These are phyloP conservation scores for Claviceps pusilla DNA, from an alignment of 2,329 filamentous ascomycete species.

Conservation along the genomic window DNA sequence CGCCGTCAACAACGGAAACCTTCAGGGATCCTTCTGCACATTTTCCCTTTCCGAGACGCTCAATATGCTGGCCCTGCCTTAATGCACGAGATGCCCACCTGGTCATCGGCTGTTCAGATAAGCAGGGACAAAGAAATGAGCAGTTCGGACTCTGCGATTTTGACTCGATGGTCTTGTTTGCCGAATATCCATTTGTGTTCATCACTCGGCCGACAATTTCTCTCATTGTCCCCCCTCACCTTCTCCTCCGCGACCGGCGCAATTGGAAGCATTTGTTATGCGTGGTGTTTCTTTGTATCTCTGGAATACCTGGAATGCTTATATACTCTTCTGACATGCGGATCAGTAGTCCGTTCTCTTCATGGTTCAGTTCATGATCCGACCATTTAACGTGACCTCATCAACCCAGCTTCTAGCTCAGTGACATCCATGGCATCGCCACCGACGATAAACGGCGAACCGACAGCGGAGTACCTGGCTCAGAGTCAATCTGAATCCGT, in stretches of 20 bases:
- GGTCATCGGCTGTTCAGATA: neutral
- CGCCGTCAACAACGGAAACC: neutral
- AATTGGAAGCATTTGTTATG: neutral
- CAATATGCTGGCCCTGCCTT: neutral
- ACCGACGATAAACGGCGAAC: neutral
- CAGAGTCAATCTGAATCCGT: conserved; percentile 2
- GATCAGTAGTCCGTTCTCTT: neutral
- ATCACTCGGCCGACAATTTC: neutral
- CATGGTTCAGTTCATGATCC: neutral
- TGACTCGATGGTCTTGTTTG: neutral
- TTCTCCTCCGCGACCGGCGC: neutral
- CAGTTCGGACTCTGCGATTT: neutral
- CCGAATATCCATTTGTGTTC: neutral
- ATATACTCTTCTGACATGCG: neutral
- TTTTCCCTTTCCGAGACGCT: neutral
- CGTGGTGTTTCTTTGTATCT: neutral
- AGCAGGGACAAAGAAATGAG: neutral
- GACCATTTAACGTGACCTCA: neutral
- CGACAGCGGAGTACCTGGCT: neutral
- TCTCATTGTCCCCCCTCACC: neutral
- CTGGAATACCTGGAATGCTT: neutral
- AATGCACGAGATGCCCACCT: neutral
- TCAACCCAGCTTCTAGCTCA: neutral
- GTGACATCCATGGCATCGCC: no score
- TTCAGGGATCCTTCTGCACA: neutral